Conservation (phyloP, 2,329 filamentous ascomycete species). For the Dothidotthia symphoricarpi region DNA sequence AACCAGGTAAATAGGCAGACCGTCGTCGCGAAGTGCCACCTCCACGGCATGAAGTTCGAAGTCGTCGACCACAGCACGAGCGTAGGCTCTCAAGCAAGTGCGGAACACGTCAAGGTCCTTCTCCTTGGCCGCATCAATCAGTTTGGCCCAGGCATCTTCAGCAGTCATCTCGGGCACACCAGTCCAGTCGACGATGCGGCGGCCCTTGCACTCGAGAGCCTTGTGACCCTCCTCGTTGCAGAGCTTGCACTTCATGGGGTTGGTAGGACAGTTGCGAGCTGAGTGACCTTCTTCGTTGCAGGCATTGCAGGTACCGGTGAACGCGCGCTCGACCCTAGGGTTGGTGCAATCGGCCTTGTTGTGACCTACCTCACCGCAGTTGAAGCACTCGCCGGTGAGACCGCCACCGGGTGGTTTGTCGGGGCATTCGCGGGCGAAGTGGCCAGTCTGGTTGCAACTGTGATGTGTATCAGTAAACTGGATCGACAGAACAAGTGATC, state of each 20-base stretch:
- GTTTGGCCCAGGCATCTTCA: conserved; percentile 51
- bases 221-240: conserved; percentile 52
- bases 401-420: conserved; percentile 40
- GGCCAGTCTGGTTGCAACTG: conserved; percentile 46
- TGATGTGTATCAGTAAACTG: conserved; percentile 23
- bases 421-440: conserved; percentile 52
- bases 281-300: conserved; percentile 57
- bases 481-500: too few species aligned
- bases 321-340: conserved; percentile 51
- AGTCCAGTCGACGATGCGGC: conserved; percentile 35
- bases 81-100: conserved; percentile 49
- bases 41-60: conserved; percentile 52
- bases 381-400: conserved; percentile 55
- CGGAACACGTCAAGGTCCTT: conserved; percentile 54
- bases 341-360: conserved; percentile 63
- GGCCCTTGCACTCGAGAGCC: conserved; percentile 49
- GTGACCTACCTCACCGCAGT: conserved; percentile 61
- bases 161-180: conserved; percentile 49
- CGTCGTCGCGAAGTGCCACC: conserved; percentile 50
- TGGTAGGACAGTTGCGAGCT: conserved; percentile 62
- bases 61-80: conserved; percentile 40
- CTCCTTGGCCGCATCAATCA: conserved; percentile 51
- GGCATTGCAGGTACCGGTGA: conserved; percentile 60
- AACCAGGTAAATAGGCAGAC: conserved; percentile 52
- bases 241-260: conserved; percentile 55